Evolutionary conservation across 495 filamentous ascomycete genomes (phyloP), one percentile per base, ranked within the genome.

Genomic region (Penicillium riverlandense): DNA sequence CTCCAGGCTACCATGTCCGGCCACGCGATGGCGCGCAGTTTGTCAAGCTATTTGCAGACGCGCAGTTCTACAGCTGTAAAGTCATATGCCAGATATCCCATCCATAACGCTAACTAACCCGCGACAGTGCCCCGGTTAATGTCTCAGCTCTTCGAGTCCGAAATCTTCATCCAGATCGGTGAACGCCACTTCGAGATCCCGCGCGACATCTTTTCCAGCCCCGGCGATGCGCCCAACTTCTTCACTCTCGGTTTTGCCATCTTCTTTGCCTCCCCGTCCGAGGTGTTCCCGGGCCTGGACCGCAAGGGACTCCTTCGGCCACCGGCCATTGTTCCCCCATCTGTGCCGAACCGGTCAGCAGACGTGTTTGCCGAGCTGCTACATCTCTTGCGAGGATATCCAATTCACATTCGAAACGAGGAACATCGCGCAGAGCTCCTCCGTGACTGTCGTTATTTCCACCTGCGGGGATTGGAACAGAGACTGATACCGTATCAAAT

Each of bases 211-310:
- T 95, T 98, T 65, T 83, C 80, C 9, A 71, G 73, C 16, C 87
- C 86, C 9, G 91, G 92, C 5, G 88, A 98, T 62, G 82, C 80
- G 28, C 90, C 89, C 6, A 98, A 98, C 64, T 98, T 90, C 76
- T 98, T 98, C 71, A 82, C 88, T 6, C 77, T 98, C 7, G 91
- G 91, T 40, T 95, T 96, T 57, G 83, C 83, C 9, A 79, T 89
- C 57, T 95, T 95, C 71, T 94, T 96, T 66, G 79, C 81, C 22
- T 80, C 80, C 1, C 86, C 86, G 2, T 67, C 77, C 16, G 83
- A 95, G 52, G 75, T 89, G 35, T 96, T 96, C 54, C 91, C 91
- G 0, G 92, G 92, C 2, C 76, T 96, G 1, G 78, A 89, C 38
- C 77, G 85, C 12, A 75, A 80, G 41, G 80, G 80, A 12, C 79